phyloP scores from a whole-genome alignment of 2,329 filamentous ascomycete species.

The Paracorniculantispora psalliotae region DNA sequence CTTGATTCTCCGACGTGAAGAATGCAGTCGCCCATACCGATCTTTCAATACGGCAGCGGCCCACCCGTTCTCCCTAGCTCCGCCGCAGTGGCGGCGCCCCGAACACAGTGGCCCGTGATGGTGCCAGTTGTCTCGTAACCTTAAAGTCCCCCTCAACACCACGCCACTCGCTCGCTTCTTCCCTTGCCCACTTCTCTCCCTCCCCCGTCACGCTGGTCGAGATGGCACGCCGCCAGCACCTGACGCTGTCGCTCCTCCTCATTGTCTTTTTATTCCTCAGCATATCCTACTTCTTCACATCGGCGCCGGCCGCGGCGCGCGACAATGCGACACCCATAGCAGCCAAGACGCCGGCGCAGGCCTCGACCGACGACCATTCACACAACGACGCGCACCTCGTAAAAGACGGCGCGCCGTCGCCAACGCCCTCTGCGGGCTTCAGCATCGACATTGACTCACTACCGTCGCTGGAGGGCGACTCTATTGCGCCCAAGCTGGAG shows the following conservation, averaged over 20 bases:
- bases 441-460: constrained; percentile 37
- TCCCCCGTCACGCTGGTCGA: constrained; percentile 5
- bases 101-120: neutral
- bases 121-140: neutral
- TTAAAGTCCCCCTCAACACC: neutral
- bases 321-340: neutral
- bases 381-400: constrained; percentile 19
- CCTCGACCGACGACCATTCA: neutral
- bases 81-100: neutral
- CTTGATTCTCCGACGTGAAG: no score
- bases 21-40: no score
- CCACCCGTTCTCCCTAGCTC: neutral
- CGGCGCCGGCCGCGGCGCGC: constrained; percentile 17
- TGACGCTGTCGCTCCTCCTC: constrained; percentile 50
- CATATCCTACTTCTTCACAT: constrained; percentile 50
- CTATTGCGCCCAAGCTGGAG: constrained; percentile 75
- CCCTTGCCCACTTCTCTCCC: neutral
- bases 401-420: constrained; percentile 19
- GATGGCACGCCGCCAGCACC: constrained; percentile 51
- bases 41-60: neutral
- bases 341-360: neutral
- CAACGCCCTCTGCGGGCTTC: constrained; percentile 24
- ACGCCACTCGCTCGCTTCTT: neutral
- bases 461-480: constrained; percentile 56
- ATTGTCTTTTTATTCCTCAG: constrained; percentile 52